Evolutionary conservation across 345 rosid genomes (phyloP), one percentile per base, ranked within the genome.

Genomic region (Gossypium thurberi): DNA sequence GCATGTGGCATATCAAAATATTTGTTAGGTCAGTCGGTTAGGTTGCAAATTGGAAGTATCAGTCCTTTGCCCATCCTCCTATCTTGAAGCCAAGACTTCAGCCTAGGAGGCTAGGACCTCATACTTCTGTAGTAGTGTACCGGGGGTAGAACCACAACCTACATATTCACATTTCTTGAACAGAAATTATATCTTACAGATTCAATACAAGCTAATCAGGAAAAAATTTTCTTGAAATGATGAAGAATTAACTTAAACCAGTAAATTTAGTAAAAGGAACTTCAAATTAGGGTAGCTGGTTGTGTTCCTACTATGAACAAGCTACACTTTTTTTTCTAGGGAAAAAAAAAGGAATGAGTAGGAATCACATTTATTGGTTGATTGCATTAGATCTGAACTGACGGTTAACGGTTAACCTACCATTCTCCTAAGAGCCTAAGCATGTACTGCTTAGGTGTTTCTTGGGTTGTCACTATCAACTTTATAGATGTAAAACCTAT

Each of bases 241-340:
- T 11, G 52, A 20, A 44, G 69, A 53, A 44, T 65, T 12, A 65
- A 65, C n/a, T 65, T 65, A 25, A 65, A 65, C 17, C 17, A 11
- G 33, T 65, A 43, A 6, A 18, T 42, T 65, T 65, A 44, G 37
- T 43, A 18, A 64, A 64, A 42, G 52, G 52, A 43, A 43, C 69
- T 65, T 65, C 25, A 65, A 65, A 20, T 65, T 37, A 65, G 70
- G 12, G 18, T 42, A 65, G 17, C 53, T 65, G 69, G 26, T 44
- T 65, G 4, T 65, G 6, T 65, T 44, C 15, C 40, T 65, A 12
- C 2, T 13, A 13, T 65, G 67, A 13, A 21, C 55, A 12, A 3
- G 68, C 23, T 42, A 3, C 4, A 7, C 20, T 26, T 13, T 13
- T 46, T 44, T 65, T 44, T 43, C 2, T 20, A 20, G 52, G 52